Base-by-base conservation (phyloP, 108 stramenopile species). In the Skeletonema marinoi region DNA sequence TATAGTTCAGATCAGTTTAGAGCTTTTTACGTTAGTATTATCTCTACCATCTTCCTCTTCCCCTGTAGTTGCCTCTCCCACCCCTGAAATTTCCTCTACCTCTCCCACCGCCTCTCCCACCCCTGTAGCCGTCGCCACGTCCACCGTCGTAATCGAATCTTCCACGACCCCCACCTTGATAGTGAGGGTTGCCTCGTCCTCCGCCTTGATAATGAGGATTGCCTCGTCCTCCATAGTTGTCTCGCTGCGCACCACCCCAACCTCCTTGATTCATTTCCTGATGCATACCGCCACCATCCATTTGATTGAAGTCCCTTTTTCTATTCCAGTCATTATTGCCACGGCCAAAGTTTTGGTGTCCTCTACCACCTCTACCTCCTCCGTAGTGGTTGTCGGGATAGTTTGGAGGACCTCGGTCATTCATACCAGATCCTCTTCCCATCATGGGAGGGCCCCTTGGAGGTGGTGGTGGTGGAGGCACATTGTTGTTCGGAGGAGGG, bases 391-490 rank as follows among this genome's bases (percentile, higher is more conserved):
- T 56, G 17, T 62, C 59, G 12, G 50, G 50, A 65, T 38, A 48
- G 64, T 54, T 63, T 8, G 58, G 50, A 9, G 54, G 54, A 17
- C 80, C 75, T 48, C 61, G 44, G 19, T 42, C 75, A 36, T 65
- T 60, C 41, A 59, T 63, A 4, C 62, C 70, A 67, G 39, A 48
- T 60, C 80, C 67, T 41, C 77, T 72, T 8, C 81, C 71, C 76
- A 64, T 61, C 62, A 81, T 66, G 3, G 54, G 71, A 36, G 50
- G 62, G 6, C 60, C 66, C 73, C 41, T 60, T 66, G 67, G 71
- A 2, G 81, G 81, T 12, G 82, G 78, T 12, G 82, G 78, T 1
- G 81, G 50, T n/a, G 56, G 65, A 38, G 65, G 65, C 29, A 66
- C 59, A 41, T 59, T 70, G 9, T 33, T 48, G 9, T 33, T 48